Conservation (phyloP, 2,329 filamentous ascomycete species). For the Fusarium mundagurra region DNA sequence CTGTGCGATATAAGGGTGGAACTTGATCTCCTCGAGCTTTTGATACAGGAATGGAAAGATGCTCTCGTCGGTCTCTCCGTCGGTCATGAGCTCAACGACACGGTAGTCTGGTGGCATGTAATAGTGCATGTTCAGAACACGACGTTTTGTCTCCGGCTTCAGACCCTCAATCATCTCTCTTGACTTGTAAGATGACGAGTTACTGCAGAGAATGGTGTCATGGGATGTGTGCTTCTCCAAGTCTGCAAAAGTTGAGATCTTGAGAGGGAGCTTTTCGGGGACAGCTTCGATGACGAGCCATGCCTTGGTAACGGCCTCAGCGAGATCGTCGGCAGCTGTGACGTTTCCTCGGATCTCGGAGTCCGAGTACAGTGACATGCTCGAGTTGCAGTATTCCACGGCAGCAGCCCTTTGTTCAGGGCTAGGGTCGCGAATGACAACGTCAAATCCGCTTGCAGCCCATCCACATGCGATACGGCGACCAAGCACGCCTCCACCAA, state of each 20-base stretch:
- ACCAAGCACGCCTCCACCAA: slow-evolving; percentile 1
- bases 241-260: slow-evolving; percentile 13
- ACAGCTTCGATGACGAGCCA: slow-evolving; percentile 19
- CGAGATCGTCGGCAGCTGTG: background rate
- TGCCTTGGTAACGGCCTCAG: background rate
- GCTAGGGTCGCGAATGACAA: slow-evolving; percentile 7
- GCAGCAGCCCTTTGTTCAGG: slow-evolving; percentile 1
- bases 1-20: background rate
- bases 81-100: slow-evolving; percentile 11
- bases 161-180: background rate
- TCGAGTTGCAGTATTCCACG: background rate
- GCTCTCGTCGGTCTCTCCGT: background rate
- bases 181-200: slow-evolving; percentile 10
- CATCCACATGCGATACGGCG: slow-evolving; percentile 10
- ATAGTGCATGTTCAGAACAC: slow-evolving; percentile 14
- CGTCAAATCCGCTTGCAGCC: slow-evolving; percentile 14
- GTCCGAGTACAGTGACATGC: background rate
- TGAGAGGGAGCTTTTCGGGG: background rate
- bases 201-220: background rate
- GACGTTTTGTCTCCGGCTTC: background rate
- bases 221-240: background rate
- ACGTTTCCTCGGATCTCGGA: background rate
- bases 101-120: slow-evolving; percentile 3
- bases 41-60: background rate
- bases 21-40: background rate